phyloP scores from a whole-genome alignment of 345 rosid species.

The Citrus australasica region DNA sequence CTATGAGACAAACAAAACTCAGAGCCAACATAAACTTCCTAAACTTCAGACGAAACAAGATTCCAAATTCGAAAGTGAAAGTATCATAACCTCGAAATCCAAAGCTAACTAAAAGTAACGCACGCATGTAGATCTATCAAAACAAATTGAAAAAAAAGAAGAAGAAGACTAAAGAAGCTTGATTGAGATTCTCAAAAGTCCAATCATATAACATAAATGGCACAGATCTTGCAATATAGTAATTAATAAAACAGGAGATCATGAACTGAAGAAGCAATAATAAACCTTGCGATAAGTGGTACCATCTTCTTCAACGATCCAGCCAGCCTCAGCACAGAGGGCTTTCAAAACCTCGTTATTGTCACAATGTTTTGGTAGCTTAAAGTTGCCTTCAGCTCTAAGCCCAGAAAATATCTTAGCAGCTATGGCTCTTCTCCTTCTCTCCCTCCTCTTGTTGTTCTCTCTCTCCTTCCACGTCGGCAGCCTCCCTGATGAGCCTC shows the following conservation, averaged over 20 bases:
- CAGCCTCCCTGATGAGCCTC: conserved; percentile 57
- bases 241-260: neutral
- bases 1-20: neutral
- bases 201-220: neutral
- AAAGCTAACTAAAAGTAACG: neutral
- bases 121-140: conserved; percentile 12
- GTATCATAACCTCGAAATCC: neutral
- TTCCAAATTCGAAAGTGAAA: neutral
- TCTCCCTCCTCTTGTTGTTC: conserved; percentile 88
- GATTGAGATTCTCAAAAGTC: neutral
- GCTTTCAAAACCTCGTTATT: conserved; percentile 96
- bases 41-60: neutral
- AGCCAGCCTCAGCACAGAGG: conserved; percentile 86
- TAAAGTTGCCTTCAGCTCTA: conserved; percentile 80
- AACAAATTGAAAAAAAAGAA: neutral
- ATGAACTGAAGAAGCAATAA: neutral
- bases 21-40: neutral
- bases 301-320: conserved; percentile 93
- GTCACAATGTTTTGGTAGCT: conserved; percentile 95
- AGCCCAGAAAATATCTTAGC: conserved; percentile 90
- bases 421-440: conserved; percentile 90
- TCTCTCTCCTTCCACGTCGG: conserved; percentile 98
- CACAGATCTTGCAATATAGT: neutral
- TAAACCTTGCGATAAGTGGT: conserved; percentile 88
- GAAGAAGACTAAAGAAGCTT: neutral